phyloP scores from a whole-genome alignment of 805 yeast genomes.

The Candida chauliodis region DNA sequence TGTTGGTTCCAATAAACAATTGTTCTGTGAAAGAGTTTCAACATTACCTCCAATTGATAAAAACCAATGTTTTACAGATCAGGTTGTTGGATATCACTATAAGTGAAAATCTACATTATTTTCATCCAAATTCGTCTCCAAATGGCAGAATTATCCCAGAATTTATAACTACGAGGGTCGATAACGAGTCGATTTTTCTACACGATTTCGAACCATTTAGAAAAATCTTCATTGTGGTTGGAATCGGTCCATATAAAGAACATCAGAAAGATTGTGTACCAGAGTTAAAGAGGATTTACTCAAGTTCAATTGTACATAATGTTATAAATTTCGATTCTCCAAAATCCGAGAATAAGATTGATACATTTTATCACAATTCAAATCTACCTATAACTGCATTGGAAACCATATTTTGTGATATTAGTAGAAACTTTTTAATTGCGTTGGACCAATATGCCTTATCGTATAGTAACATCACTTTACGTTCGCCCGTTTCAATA shows the following conservation, averaged over 20 bases:
- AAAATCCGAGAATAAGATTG: slow-evolving; percentile 10
- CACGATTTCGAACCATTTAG: slow-evolving; percentile 90
- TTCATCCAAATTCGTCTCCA: slow-evolving; percentile 85
- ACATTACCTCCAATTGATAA: slow-evolving; percentile 41
- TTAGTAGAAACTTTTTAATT: slow-evolving; percentile 59
- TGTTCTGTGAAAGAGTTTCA: slow-evolving; percentile 42
- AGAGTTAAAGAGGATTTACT: slow-evolving; percentile 41
- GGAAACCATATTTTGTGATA: slow-evolving; percentile 71
- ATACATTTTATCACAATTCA: slow-evolving; percentile 24
- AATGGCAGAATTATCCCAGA: slow-evolving; percentile 68
- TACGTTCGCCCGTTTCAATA: slow-evolving; percentile 75
- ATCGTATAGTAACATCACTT: slow-evolving; percentile 73
- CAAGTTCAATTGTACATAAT: slow-evolving; percentile 53
- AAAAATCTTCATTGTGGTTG: slow-evolving; percentile 63
- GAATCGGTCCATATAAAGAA: slow-evolving; percentile 32
- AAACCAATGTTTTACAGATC: slow-evolving; percentile 51
- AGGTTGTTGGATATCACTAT: slow-evolving; percentile 76
- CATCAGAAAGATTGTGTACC: slow-evolving; percentile 7
- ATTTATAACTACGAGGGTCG: slow-evolving; percentile 43
- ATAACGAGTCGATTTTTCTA: slow-evolving; percentile 59
- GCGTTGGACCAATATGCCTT: slow-evolving; percentile 67
- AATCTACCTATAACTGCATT: slow-evolving; percentile 23
- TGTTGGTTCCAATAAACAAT: slow-evolving; percentile 64
- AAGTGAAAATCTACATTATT: slow-evolving; percentile 41
- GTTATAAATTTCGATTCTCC: slow-evolving; percentile 54